phyloP scores from a whole-genome alignment of 2,329 filamentous ascomycete species.

The Cladophialophora carrionii region DNA sequence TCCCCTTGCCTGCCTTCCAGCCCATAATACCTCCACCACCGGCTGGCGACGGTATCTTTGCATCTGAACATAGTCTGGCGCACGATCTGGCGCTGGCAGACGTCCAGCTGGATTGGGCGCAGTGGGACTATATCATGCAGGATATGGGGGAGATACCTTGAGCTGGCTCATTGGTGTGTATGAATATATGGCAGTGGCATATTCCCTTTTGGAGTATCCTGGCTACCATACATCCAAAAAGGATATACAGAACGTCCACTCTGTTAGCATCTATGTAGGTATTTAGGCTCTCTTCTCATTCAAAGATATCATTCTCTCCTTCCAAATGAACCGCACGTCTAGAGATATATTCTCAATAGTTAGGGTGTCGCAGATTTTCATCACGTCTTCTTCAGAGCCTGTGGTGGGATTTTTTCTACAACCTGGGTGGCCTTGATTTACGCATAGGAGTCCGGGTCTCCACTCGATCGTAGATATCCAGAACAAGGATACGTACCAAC shows the following conservation, averaged over 20 bases:
- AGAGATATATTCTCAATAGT: too few species aligned
- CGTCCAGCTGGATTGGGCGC: conserved; percentile 37
- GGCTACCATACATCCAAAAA: not conserved
- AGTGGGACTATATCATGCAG: conserved; percentile 37
- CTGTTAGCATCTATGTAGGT: not conserved
- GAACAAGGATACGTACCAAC: too few species aligned
- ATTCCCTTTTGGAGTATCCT: not conserved
- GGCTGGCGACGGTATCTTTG: conserved; percentile 22
- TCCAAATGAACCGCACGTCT: too few species aligned
- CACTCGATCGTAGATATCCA: too few species aligned
- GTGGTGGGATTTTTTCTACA: too few species aligned
- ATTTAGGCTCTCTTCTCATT: not conserved
- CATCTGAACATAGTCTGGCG: conserved; percentile 27
- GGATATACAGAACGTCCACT: not conserved
- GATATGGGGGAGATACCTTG: conserved; percentile 19
- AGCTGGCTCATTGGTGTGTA: not conserved
- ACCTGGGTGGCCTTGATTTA: too few species aligned
- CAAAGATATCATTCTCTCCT: too few species aligned
- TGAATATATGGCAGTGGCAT: not conserved
- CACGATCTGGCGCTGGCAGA: conserved; percentile 30
- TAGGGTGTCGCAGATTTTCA: too few species aligned
- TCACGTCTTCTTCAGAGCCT: too few species aligned
- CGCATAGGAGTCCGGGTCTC: too few species aligned
- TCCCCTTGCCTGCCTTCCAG: conserved; percentile 22
- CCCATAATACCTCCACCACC: conserved; percentile 7